Evolutionary conservation across 495 filamentous ascomycete species (phyloP), one percentile per base, ranked within the genome.

Genomic region (Penicillium dipodomyicola): DNA sequence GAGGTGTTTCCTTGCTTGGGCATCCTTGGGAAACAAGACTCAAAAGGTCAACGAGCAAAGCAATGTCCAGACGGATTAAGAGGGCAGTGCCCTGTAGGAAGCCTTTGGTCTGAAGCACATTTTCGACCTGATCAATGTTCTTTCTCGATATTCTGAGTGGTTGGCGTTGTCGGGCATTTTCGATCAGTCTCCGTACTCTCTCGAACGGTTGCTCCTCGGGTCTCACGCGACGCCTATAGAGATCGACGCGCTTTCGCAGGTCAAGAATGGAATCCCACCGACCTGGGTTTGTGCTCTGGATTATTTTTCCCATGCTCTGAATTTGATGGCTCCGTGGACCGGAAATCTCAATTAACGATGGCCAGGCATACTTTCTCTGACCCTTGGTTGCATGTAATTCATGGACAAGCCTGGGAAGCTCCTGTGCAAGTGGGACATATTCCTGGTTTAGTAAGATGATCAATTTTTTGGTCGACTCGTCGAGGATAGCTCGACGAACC

Each of bases 391-490:
- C 39, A 25, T 54, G 56, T 2, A 68, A 20, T 9, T 29, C 10
- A 2, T 29, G 37, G 11, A 81, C 67, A 19, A 60, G 56, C n/a
- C 52, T 25, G 10, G 57, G 52, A 47, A 84, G 67, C 12, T 61
- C 55, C 29, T 77, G 25, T n/a, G 74, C 77, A 14, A 89, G 74
- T 4, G 72, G 67, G 25, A 80, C 56, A 61, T 81, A 84, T 43
- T 72, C 54, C 4, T 64, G 61, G 33, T 84, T 82, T 4, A 81
- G 65, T 54, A 69, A 77, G 15, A 78, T 54, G 25, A 84, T 80
- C 62, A 91, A 86, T 55, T 83, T 86, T 65, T 87, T 89, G 0
- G 84, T 86, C 0, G 82, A 72, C 63, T 89, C 85, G 50, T 91
- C 84, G 2, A 92, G 70, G 46, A 82, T 65, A 5, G 80, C 87